Evolutionary conservation across 805 yeast species (phyloP).

Genomic region (Myxozyma neotropica): DNA sequence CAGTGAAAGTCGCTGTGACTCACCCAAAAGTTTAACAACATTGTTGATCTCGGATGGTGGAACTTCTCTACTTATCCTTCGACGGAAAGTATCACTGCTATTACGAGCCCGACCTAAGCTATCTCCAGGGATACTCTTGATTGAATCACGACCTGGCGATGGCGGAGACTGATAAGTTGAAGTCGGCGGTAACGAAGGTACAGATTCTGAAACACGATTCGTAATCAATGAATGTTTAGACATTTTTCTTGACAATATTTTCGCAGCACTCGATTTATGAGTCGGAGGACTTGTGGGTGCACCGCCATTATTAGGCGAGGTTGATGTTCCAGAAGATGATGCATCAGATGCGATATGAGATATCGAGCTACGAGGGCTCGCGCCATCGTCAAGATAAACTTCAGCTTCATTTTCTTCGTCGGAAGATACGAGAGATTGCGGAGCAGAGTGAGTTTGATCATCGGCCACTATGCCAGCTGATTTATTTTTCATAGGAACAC

Average conservation of each 20-base stretch:
- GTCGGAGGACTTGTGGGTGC: background rate
- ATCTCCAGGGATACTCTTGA: background rate
- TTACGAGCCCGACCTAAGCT: background rate
- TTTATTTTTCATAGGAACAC: constrained; percentile 59
- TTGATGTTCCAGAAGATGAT: constrained; percentile 9
- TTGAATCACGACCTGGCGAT: background rate
- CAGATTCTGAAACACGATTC: constrained; percentile 10
- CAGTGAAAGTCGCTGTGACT: constrained; percentile 73
- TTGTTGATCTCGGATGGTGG: background rate
- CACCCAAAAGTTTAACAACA: constrained; percentile 56
- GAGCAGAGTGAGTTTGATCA: constrained; percentile 16
- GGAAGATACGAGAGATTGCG: background rate
- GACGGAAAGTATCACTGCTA: constrained; percentile 2
- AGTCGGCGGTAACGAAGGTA: constrained; percentile 15
- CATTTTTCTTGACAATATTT: constrained; percentile 4
- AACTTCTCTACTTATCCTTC: background rate
- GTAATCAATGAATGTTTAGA: constrained; percentile 15
- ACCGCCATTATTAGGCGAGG: background rate
- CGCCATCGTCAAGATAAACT: constrained; percentile 27
- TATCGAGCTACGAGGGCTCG: constrained; percentile 22
- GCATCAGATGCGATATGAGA: constrained; percentile 22
- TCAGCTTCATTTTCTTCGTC: background rate
- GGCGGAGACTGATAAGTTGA: background rate
- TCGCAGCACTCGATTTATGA: background rate
- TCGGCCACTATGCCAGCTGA: constrained; percentile 13